These are phyloP conservation scores for Neurospora sp. DNA, from an alignment of 495 filamentous ascomycete genomes.

Conservation along the genomic window DNA sequence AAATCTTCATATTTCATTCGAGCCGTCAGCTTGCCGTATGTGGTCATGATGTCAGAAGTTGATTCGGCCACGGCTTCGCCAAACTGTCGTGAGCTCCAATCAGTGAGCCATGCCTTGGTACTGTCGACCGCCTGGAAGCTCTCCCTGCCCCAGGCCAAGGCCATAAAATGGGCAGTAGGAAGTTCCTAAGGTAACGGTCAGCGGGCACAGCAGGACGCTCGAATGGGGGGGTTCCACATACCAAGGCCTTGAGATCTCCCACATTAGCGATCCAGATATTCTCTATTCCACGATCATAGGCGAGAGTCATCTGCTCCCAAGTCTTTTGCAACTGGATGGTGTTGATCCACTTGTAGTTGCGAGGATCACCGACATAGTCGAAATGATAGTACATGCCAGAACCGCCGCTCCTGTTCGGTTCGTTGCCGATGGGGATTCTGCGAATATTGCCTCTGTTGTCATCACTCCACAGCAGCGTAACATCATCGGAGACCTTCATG, in stretches of 20 bases:
- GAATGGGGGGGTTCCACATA: constrained; percentile 6
- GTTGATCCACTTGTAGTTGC: constrained; percentile 56
- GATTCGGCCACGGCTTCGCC: constrained; percentile 27
- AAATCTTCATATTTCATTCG: constrained; percentile 52
- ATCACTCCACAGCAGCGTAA: constrained; percentile 57
- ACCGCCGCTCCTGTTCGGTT: constrained; percentile 43
- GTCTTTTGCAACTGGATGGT: constrained; percentile 51
- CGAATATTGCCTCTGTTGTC: constrained; percentile 58
- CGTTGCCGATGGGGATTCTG: constrained; percentile 46
- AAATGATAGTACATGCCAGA: constrained; percentile 61
- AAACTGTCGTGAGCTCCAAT: constrained; percentile 33
- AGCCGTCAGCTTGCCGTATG: constrained; percentile 45
- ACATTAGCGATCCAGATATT: constrained; percentile 61
- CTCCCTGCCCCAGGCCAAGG: constrained; percentile 48
- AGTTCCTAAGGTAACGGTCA: constrained; percentile 24
- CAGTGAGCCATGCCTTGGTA: constrained; percentile 36
- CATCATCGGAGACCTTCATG: constrained; percentile 51
- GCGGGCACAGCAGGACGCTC: neutral
- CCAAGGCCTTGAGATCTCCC: constrained; percentile 53
- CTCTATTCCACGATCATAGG: constrained; percentile 44
- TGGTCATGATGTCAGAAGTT: constrained; percentile 38
- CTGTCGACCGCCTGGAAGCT: constrained; percentile 32
- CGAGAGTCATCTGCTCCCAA: constrained; percentile 40
- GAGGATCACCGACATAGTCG: constrained; percentile 51
- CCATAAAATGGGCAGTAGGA: constrained; percentile 49